Evolutionary conservation across 805 yeast species (phyloP).

Genomic region (Ogataea populi-albae): DNA sequence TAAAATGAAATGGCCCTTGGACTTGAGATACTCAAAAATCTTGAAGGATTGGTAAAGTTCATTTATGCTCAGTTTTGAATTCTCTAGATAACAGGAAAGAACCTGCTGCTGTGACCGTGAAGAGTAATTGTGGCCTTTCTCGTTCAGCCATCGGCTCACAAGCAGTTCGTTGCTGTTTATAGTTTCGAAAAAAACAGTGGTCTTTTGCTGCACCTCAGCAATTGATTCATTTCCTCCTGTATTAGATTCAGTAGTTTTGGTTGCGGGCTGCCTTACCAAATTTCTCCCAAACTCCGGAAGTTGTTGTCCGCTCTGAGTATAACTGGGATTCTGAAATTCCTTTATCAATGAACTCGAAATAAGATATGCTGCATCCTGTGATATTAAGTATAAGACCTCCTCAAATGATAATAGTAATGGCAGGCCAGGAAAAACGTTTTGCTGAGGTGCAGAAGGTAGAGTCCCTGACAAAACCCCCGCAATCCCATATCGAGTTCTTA

Average conservation of each 20-base stretch:
- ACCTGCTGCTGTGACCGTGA: conserved; percentile 5
- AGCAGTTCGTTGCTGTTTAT: conserved; percentile 13
- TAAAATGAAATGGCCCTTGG: conserved; percentile 45
- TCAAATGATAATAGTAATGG: conserved; percentile 74
- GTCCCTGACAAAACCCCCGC: conserved; percentile 82
- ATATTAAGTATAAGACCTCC: conserved; percentile 67
- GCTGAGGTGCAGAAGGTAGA: conserved; percentile 88
- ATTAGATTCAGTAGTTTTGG: too few species aligned
- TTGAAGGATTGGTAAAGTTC: conserved; percentile 18
- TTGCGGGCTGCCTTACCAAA: too few species aligned
- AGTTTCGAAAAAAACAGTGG: conserved; percentile 23
- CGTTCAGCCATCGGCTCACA: not conserved
- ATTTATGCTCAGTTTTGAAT: not conserved
- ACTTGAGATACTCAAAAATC: conserved; percentile 22
- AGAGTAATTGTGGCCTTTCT: not conserved
- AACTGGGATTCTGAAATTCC: conserved; percentile 2
- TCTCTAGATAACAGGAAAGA: conserved; percentile 3
- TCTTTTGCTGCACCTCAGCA: too few species aligned
- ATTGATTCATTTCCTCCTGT: too few species aligned
- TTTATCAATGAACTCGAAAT: not conserved
- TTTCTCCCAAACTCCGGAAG: too few species aligned
- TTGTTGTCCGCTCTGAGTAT: conserved; percentile 5
- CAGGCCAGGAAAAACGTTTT: conserved; percentile 78
- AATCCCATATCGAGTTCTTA: conserved; percentile 58
- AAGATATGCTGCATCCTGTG: conserved; percentile 14